A percentile compares a stretch with the other conserved stretches of the same genome.
Conservation (phyloP, 345 rosid species). For the Microcos paniculata region DNA sequence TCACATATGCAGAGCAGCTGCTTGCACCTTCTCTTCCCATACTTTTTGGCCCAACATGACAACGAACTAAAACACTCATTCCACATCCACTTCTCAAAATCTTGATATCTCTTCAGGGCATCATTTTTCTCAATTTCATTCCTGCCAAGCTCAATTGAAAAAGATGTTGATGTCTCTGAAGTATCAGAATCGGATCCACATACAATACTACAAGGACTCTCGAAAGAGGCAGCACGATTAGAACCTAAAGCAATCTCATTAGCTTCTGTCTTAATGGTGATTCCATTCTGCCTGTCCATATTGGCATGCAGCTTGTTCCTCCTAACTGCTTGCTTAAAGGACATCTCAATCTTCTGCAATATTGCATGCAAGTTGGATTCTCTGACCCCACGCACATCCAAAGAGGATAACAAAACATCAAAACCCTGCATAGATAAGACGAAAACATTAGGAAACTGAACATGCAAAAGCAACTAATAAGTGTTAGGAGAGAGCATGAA, state of each 20-base stretch:
- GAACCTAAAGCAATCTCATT: conserved; percentile 21
- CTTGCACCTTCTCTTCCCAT: conserved; percentile 53
- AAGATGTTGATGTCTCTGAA: conserved; percentile 58
- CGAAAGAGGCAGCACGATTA: conserved; percentile 19
- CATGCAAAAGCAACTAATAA: neutral
- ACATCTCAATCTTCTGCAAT: conserved; percentile 65
- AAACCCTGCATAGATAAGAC: conserved; percentile 51
- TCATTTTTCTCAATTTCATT: conserved; percentile 37
- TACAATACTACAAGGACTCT: conserved; percentile 38
- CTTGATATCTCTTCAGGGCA: conserved; percentile 61
- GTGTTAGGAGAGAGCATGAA: neutral
- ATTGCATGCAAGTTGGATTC: conserved; percentile 71
- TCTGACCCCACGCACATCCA: conserved; percentile 81
- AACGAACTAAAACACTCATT: conserved; percentile 47
- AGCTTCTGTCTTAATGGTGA: conserved; percentile 31
- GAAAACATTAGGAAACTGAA: neutral
- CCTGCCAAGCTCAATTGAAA: conserved; percentile 59
- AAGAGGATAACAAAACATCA: conserved; percentile 54
- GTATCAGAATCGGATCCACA: conserved; percentile 42
- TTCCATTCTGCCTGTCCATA: conserved; percentile 8
- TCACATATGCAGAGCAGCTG: conserved; percentile 52
- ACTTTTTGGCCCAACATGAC: conserved; percentile 46
- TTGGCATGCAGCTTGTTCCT: conserved; percentile 22
- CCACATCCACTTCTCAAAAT: conserved; percentile 84
- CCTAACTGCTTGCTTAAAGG: conserved; percentile 68